Percentiles rank a stretch among this genome's conserved stretches.
Evolutionary conservation across 257 asterid genomes (phyloP).

Genomic region (Ehretia macrophylla): DNA sequence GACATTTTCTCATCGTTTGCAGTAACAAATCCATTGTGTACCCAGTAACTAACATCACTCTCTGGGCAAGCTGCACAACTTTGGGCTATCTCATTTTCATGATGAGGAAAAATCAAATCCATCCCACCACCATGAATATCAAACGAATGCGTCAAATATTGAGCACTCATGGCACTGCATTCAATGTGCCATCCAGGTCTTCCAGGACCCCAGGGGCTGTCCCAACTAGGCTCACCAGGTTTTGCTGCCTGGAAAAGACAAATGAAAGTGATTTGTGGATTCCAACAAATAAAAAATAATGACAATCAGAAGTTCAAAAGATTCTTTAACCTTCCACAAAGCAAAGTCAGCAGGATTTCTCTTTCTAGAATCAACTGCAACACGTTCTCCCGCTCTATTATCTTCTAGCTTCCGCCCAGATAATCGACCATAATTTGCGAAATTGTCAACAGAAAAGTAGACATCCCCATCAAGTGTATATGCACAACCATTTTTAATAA

Average conservation of each 20-base stretch:
- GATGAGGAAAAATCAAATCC: slow-evolving; percentile 91
- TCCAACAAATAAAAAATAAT: neutral
- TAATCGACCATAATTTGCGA: slow-evolving; percentile 61
- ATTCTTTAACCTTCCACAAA: slow-evolving; percentile 64
- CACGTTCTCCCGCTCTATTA: slow-evolving; percentile 79
- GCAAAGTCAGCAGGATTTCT: slow-evolving; percentile 86
- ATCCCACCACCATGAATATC: slow-evolving; percentile 96
- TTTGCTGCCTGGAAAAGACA: slow-evolving; percentile 65
- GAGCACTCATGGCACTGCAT: slow-evolving; percentile 96
- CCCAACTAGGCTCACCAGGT: slow-evolving; percentile 86
- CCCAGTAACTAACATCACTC: slow-evolving; percentile 73
- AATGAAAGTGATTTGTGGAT: neutral
- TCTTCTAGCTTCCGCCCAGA: slow-evolving; percentile 71
- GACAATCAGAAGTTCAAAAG: neutral
- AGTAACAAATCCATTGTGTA: slow-evolving; percentile 81
- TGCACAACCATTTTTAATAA: slow-evolving; percentile 57
- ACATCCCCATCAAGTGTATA: slow-evolving; percentile 69
- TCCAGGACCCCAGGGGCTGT: slow-evolving; percentile 95
- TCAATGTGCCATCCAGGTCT: slow-evolving; percentile 98
- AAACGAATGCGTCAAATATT: slow-evolving; percentile 64
- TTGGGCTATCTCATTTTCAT: slow-evolving; percentile 88
- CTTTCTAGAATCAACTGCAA: slow-evolving; percentile 70
- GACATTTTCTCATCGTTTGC: slow-evolving; percentile 88
- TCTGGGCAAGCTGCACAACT: slow-evolving; percentile 86
- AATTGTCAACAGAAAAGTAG: slow-evolving; percentile 64